These are phyloP conservation scores for Trichaptum fuscoviolaceum DNA, from an alignment of 768 basidiomycete genomes.

Conservation along the genomic window DNA sequence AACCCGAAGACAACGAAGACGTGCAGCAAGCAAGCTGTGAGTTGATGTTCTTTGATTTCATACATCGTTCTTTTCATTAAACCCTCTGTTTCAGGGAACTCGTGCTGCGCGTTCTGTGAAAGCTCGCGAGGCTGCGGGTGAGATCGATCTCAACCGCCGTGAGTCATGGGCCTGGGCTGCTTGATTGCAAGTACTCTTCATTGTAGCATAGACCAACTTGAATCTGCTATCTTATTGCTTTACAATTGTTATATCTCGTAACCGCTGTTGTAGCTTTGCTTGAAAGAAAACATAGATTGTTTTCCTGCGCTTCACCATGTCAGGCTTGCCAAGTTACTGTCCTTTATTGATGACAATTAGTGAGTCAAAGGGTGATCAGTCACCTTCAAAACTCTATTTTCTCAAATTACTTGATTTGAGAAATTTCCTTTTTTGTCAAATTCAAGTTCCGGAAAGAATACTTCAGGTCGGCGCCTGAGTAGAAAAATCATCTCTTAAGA, in stretches of 20 bases:
- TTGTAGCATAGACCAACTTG: background rate
- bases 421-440: no score
- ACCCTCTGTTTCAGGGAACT: background rate
- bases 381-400: no score
- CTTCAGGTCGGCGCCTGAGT: no score
- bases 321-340: no score
- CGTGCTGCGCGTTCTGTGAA: constrained; percentile 1
- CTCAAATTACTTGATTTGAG: no score
- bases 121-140: background rate
- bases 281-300: background rate
- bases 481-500: no score
- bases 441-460: no score
- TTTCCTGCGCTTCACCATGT: background rate
- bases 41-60: background rate
- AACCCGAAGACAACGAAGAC: background rate
- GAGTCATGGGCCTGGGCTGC: constrained; percentile 1
- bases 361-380: no score
- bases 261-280: background rate
- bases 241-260: background rate
- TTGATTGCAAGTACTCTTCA: background rate
- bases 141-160: constrained; percentile 1
- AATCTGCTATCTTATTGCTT: background rate
- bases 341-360: no score
- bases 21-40: constrained; percentile 1
- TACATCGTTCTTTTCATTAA: background rate